Conservation (phyloP, 2,329 filamentous ascomycete species). For the Penicillium sp. region DNA sequence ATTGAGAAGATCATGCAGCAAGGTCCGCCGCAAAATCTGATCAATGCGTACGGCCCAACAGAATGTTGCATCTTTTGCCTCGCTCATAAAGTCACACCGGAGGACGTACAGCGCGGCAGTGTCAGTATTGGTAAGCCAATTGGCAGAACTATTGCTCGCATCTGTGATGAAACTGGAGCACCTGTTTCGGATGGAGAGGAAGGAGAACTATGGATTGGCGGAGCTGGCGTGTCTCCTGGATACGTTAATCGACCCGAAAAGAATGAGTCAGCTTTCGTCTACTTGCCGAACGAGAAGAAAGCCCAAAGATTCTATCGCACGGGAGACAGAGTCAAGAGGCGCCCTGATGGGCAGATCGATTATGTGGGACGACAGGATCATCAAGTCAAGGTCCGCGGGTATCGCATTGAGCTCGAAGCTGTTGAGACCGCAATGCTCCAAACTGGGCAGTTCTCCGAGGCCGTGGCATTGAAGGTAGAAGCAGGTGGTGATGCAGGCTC, state of each 20-base stretch:
- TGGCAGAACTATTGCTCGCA: slow-evolving; percentile 1
- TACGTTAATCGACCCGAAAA: slow-evolving; percentile 28
- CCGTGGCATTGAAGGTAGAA: slow-evolving; percentile 10
- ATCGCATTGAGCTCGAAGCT: slow-evolving; percentile 67
- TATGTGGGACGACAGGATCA: slow-evolving; percentile 66
- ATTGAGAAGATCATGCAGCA: slow-evolving; percentile 10
- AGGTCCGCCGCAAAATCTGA: slow-evolving; percentile 13
- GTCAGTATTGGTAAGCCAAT: slow-evolving; percentile 36
- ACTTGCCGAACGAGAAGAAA: too few relatives aligned
- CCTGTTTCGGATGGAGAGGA: slow-evolving; percentile 5
- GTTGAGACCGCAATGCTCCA: slow-evolving; percentile 39
- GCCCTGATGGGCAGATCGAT: slow-evolving; percentile 55
- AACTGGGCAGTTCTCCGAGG: slow-evolving; percentile 15
- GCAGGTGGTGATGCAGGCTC: too few relatives aligned
- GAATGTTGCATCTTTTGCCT: slow-evolving; percentile 18
- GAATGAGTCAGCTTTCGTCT: too few relatives aligned
- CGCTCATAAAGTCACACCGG: slow-evolving; percentile 2
- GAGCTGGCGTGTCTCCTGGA: slow-evolving; percentile 52
- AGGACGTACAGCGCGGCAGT: slow-evolving; percentile 3
- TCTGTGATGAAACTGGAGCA: too few relatives aligned
- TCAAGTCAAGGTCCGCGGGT: slow-evolving; percentile 48
- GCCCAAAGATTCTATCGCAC: slow-evolving; percentile 51
- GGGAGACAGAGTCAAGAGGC: slow-evolving; percentile 63
- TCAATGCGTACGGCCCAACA: slow-evolving; percentile 23
- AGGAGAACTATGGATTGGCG: slow-evolving; percentile 18